Conservation (phyloP, 495 filamentous ascomycete species). For the Articulospora tetracladia region DNA sequence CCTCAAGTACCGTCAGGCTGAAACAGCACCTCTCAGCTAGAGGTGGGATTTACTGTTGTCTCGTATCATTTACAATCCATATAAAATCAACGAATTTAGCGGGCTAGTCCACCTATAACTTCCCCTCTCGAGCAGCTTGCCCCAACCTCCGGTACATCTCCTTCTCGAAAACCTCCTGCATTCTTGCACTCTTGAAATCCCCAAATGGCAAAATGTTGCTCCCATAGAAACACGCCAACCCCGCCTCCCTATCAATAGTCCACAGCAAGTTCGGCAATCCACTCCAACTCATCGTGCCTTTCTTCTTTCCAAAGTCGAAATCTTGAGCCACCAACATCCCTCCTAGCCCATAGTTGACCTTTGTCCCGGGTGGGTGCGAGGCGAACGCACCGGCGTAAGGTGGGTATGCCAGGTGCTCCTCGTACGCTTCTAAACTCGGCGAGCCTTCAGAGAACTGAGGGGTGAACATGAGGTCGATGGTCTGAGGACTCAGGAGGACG, state of each 20-base stretch:
- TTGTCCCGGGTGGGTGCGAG: constrained; percentile 5
- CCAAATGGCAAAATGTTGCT: constrained; percentile 19
- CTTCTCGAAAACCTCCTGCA: constrained; percentile 8
- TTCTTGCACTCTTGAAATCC: constrained; percentile 6
- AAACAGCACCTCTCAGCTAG: background rate
- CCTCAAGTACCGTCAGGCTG: background rate
- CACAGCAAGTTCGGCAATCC: constrained; percentile 19
- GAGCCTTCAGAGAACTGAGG: constrained; percentile 27
- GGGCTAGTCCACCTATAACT: constrained; percentile 1
- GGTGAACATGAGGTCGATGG: constrained; percentile 42
- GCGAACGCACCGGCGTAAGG: background rate
- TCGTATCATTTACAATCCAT: too few relatives aligned
- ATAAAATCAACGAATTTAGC: too few relatives aligned
- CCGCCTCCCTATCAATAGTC: constrained; percentile 17
- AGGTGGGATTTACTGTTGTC: too few relatives aligned
- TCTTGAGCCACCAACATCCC: constrained; percentile 30
- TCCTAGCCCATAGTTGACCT: constrained; percentile 30
- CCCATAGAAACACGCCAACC: constrained; percentile 13
- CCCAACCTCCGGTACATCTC: constrained; percentile 21
- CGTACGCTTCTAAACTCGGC: background rate
- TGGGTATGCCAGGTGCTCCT: constrained; percentile 5
- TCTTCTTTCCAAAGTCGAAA: constrained; percentile 23
- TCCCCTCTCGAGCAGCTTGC: background rate
- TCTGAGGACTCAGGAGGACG: constrained; percentile 36
- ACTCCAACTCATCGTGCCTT: constrained; percentile 21